A percentile compares a stretch with the other conserved stretches of the same genome.
phyloP scores from a whole-genome alignment of 1,139 yeast genomes.

The Geotrichum restrictum region DNA sequence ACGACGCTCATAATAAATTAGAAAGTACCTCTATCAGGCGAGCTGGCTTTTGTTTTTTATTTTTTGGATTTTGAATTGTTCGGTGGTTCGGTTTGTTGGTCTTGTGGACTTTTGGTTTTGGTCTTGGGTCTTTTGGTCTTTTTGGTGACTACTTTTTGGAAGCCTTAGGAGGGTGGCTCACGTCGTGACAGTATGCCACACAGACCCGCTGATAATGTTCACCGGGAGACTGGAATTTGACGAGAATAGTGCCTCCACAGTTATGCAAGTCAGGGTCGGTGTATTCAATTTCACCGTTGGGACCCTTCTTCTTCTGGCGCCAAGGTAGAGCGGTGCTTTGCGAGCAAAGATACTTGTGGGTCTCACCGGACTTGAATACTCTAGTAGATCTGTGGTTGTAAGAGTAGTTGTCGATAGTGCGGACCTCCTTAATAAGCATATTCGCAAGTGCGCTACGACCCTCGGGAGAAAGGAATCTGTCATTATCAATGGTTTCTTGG shows the following conservation, averaged over 20 bases:
- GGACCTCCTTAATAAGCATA: slow-evolving; percentile 12
- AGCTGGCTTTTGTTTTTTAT: no score
- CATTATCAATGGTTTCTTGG: slow-evolving; percentile 11
- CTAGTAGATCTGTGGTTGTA: slow-evolving; percentile 20
- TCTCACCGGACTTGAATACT: slow-evolving; percentile 19
- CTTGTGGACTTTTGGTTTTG: no score
- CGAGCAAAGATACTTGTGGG: slow-evolving; percentile 21
- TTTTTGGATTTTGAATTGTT: no score
- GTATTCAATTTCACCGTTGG: slow-evolving; percentile 11
- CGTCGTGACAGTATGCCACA: slow-evolving; percentile 20
- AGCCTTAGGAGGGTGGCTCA: slow-evolving; percentile 18
- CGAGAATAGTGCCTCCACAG: slow-evolving; percentile 19
- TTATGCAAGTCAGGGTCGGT: slow-evolving; percentile 17
- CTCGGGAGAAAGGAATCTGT: slow-evolving; percentile 14
- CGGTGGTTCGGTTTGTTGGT: no score
- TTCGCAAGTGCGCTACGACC: slow-evolving; percentile 20
- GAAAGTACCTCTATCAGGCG: no score
- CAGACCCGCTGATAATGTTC: slow-evolving; percentile 17
- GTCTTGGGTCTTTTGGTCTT: no score
- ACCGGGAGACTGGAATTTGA: slow-evolving; percentile 19
- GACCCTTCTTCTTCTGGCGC: slow-evolving; percentile 18
- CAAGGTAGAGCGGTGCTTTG: slow-evolving; percentile 20
- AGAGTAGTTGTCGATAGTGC: slow-evolving; percentile 14
- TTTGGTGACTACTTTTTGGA: background rate
- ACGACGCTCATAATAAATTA: no score